A percentile compares a stretch with the other conserved stretches of the same genome.
These are phyloP conservation scores for Pascua guehoae DNA, from an alignment of 1,284 basidiomycete genomes.

Conservation along the genomic window DNA sequence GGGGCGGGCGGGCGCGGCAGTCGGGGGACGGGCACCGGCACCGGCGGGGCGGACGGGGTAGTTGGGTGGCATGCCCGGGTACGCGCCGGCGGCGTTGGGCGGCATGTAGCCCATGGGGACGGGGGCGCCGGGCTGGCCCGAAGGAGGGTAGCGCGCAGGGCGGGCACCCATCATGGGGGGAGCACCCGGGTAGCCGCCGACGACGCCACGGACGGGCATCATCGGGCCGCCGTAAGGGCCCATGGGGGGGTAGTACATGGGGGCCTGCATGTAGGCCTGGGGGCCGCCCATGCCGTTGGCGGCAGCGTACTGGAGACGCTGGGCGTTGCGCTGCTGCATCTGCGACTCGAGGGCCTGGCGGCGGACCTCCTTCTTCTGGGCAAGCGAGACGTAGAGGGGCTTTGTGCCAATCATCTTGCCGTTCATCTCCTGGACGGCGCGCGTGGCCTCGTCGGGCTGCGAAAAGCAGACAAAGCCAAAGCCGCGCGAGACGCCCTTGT, in stretches of 20 bases:
- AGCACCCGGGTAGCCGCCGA: constrained; percentile 53
- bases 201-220: constrained; percentile 55
- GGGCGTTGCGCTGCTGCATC: constrained; percentile 86
- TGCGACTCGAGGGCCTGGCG: constrained; percentile 98
- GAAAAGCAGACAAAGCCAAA: constrained; percentile 99
- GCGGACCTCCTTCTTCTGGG: constrained; percentile 96
- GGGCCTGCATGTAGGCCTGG: constrained; percentile 69
- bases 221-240: constrained; percentile 57
- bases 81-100: constrained; percentile 62
- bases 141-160: constrained; percentile 66
- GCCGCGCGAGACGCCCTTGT: constrained; percentile 72
- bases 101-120: constrained; percentile 43
- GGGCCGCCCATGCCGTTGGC: constrained; percentile 71
- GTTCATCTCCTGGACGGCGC: constrained; percentile 99
- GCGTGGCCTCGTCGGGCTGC: constrained; percentile 97
- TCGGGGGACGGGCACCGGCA: constrained; percentile 32
- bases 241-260: constrained; percentile 80
- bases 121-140: constrained; percentile 56
- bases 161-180: constrained; percentile 74
- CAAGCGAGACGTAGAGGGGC: constrained; percentile 97
- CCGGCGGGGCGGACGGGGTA: constrained; percentile 39
- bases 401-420: constrained; percentile 99
- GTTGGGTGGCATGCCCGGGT: constrained; percentile 42
- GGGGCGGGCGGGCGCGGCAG: constrained; percentile 52
- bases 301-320: constrained; percentile 89